These are phyloP conservation scores for Lolium multiflorum DNA, from an alignment of 176 grass and related monocot genomes.

Conservation along the genomic window DNA sequence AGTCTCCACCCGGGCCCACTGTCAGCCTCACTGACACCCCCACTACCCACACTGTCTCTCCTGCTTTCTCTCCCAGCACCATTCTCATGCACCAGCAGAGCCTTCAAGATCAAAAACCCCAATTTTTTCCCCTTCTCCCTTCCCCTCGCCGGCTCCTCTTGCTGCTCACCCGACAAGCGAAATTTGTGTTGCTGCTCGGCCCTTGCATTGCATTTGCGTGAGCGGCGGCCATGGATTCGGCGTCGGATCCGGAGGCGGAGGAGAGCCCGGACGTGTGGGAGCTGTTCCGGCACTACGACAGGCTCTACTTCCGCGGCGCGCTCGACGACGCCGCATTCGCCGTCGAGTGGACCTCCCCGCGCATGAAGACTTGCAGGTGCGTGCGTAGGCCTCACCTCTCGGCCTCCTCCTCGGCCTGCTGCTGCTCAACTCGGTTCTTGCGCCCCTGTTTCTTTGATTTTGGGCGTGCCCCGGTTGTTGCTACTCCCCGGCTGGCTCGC, in stretches of 20 bases:
- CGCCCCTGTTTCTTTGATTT: slow-evolving; percentile 11
- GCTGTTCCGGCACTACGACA: slow-evolving; percentile 67
- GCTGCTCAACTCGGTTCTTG: not conserved
- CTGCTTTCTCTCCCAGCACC: not conserved
- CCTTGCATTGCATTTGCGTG: not conserved
- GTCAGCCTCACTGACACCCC: not conserved
- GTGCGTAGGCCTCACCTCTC: not conserved
- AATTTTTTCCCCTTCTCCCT: not conserved
- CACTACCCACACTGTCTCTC: not conserved
- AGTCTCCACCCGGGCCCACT: not conserved
- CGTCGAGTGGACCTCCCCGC: slow-evolving; percentile 51
- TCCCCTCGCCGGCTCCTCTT: not conserved
- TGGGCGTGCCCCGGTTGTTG: too few relatives aligned
- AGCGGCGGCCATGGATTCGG: slow-evolving; percentile 11
- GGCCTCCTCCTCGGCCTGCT: not conserved
- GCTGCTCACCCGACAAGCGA: not conserved
- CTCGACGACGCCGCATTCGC: slow-evolving; percentile 53
- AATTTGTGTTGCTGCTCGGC: not conserved
- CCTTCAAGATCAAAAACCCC: not conserved
- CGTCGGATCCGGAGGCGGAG: slow-evolving; percentile 15
- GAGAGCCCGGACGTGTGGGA: slow-evolving; percentile 54
- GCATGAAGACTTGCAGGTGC: not conserved
- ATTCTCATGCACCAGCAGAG: not conserved
- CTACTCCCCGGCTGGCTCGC: not conserved
- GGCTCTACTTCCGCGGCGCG: slow-evolving; percentile 65